These are phyloP conservation scores for Microsporum canis DNA, from an alignment of 2,329 filamentous ascomycete genomes.

Conservation along the genomic window DNA sequence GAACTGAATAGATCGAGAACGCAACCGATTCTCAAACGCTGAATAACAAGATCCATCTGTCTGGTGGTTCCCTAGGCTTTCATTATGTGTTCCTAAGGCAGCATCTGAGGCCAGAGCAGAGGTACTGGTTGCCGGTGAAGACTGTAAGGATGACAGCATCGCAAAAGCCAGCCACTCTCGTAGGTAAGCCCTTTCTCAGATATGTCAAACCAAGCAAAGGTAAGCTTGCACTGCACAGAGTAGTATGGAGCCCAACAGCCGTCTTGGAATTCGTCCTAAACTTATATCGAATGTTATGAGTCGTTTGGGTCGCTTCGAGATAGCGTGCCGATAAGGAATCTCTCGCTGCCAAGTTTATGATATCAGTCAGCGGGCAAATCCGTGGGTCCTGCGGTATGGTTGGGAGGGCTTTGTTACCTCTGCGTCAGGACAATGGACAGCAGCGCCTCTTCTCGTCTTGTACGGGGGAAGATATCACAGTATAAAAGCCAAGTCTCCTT, in stretches of 20 bases:
- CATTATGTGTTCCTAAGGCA: slow-evolving; percentile 6
- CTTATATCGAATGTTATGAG: background rate
- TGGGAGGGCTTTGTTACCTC: background rate
- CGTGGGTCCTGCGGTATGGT: background rate
- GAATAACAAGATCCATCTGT: slow-evolving; percentile 15
- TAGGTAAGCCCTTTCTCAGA: background rate
- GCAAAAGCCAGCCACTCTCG: background rate
- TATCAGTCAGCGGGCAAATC: slow-evolving; percentile 3
- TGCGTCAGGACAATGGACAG: background rate
- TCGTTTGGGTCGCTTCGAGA: background rate
- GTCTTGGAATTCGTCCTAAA: background rate
- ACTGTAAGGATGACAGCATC: slow-evolving; percentile 13
- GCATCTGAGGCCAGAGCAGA: slow-evolving; percentile 13
- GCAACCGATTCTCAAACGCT: slow-evolving; percentile 17
- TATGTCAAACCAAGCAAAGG: background rate
- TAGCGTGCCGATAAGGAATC: background rate
- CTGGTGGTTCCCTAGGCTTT: slow-evolving; percentile 4
- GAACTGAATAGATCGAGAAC: slow-evolving; percentile 32
- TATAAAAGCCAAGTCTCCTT: background rate
- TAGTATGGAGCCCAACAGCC: background rate
- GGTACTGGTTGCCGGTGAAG: slow-evolving; percentile 14
- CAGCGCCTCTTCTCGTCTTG: background rate
- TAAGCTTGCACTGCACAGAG: background rate
- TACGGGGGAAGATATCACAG: background rate
- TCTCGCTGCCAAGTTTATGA: slow-evolving; percentile 1